Base-by-base conservation (phyloP, 1,139 yeast genomes). In the Suhomyces anneliseae region DNA sequence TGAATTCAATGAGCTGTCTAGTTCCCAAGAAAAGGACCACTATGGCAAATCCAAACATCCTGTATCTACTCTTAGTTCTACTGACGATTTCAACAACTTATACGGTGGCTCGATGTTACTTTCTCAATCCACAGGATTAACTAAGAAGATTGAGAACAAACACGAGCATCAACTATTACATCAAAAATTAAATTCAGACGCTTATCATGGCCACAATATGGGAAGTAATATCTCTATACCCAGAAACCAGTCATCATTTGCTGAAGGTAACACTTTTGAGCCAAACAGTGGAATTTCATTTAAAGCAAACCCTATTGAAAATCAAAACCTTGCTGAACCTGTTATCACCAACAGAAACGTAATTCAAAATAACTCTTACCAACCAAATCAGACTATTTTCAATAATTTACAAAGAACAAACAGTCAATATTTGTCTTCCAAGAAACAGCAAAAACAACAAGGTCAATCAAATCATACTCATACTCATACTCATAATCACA, bases 111-210 rank as follows among this genome's bases (percentile, higher is more conserved):
- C 78, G 6, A 54, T 75, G 34, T 62, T 74, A 39, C 57, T 75
- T 10, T 74, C 79, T 0, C 80, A 75, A 51, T 72, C 78, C 1
- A 75, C 80, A 0, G 80, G 80, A 1, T 55, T 73, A 45, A 68
- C 71, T 3, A 65, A 67, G 41, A 74, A 74, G 51, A 57, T 75
- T 4, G 72, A 70, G 41, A 60, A 62, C 14, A 57, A 57, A 36
- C 43, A 46, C 6, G 48, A 48, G 14, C 44, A 51, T 37, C 53
- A 46, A 29, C 45, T 42, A 4, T 35, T 47, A 43, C 50, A 51
- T 27, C 56, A 53, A 35, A 49, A 46, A 37, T 40, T 47, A 8
- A 54, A 54, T 2, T 43, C 49, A 6, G 54, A 53, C 7, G 43
- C 43, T 7, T 40, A 40, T 4, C 39, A 39, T 29, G 39, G 34